A percentile compares a stretch with the other conserved stretches of the same genome.
Evolutionary conservation across 2,329 filamentous ascomycete genomes (phyloP).

Genomic region (Neurospora sp.): DNA sequence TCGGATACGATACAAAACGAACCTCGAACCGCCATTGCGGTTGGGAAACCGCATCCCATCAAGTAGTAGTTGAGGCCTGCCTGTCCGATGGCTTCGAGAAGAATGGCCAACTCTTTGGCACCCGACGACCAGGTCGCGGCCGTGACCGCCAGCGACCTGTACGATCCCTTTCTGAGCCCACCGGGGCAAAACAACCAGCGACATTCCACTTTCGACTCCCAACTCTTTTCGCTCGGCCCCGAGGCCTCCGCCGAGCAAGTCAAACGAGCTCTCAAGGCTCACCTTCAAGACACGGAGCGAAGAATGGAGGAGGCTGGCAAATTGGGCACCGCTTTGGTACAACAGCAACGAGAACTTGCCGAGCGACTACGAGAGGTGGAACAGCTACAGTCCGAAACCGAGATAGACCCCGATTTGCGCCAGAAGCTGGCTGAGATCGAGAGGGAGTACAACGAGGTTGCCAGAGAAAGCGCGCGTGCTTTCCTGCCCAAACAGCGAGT

Average conservation of each 20-base stretch:
- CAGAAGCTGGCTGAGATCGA: conserved; percentile 80
- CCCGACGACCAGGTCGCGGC: conserved; percentile 16
- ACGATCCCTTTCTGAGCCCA: conserved; percentile 48
- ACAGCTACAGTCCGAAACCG: conserved; percentile 62
- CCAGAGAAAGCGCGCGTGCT: conserved; percentile 77
- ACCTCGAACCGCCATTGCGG: conserved; percentile 2
- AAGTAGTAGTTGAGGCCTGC: neutral
- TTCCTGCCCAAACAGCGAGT: conserved; percentile 80
- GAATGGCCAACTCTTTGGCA: conserved; percentile 17
- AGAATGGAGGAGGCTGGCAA: conserved; percentile 86
- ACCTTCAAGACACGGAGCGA: conserved; percentile 85
- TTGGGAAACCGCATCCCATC: conserved; percentile 2
- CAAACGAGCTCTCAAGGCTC: conserved; percentile 80
- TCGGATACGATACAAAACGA: conserved; percentile 1
- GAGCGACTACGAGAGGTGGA: conserved; percentile 81
- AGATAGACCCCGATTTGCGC: conserved; percentile 74
- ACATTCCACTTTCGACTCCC: conserved; percentile 74
- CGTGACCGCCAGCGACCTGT: conserved; percentile 10
- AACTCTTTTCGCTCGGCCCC: conserved; percentile 70
- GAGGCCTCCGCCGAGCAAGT: conserved; percentile 73
- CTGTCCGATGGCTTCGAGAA: conserved; percentile 6
- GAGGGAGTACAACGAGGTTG: conserved; percentile 90
- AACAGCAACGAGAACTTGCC: conserved; percentile 75
- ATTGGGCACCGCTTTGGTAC: conserved; percentile 75
- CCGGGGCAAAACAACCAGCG: conserved; percentile 48